Base-by-base conservation (phyloP, 1,139 yeast genomes). In the Blastobotrys raffinosifermentans region DNA sequence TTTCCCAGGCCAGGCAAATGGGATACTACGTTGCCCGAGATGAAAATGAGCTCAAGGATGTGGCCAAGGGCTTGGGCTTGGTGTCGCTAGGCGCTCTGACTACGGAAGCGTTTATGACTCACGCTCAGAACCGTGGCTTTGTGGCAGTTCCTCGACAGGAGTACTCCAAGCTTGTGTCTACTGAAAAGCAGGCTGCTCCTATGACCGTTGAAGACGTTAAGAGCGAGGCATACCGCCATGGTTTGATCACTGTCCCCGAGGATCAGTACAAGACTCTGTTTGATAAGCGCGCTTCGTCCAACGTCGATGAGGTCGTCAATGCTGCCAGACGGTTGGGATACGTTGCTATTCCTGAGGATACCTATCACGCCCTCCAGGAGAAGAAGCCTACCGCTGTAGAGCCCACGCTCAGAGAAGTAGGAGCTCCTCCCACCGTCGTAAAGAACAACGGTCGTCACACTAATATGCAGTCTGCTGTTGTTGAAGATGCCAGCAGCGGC, bases 381-480 rank as follows among this genome's bases (percentile, higher is more conserved):
- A 31, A 25, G 17, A 32, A 36, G 26, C 32, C 35, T 27, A 35
- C 21, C 13, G 25, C 26, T 17, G 40, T 43, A 23, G 43, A 39
- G 7, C 36, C 50, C 7, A 44, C 51, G 1, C 35, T 50, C 22
- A 34, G 45, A 34, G 54, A 49, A n/a, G 45, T 43, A 3, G 48
- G 50, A 3, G 44, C 53, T 19, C 49, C 53, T 11, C 50, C 49
- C 7, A 34, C 44, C 3, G 47, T 47, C 25, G 48, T 52, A 15
- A 41, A 37, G 32, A 26, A 35, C 32, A 21, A 35, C 19, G 29
- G 32, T 29, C 14, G 13, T 26, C 23, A 39, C 16, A 43, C 31
- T 34, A 42, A 40, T 22, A 41, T 46, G 26, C 52, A 49, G n/a
- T 39, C 51, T 7, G 53, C 52, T 7, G 45, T 48, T n/a, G 10